Evolutionary conservation across 2,329 filamentous ascomycete genomes (phyloP).

Genomic region (Pyricularia grisea): DNA sequence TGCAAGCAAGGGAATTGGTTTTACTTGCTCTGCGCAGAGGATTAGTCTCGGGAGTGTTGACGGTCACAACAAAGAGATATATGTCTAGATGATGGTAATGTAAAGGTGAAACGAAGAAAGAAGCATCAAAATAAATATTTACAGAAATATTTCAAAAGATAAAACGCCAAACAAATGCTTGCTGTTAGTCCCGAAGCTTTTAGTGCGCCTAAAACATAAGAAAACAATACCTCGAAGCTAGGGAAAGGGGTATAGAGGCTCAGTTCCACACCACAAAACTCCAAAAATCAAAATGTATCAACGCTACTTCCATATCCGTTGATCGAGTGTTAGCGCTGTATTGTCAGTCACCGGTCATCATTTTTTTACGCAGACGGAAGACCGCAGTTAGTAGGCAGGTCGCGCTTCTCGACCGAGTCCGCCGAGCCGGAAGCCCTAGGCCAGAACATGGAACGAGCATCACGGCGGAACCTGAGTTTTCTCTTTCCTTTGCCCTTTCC

Average conservation of each 20-base stretch:
- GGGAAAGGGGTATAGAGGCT: neutral
- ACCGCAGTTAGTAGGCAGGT: neutral
- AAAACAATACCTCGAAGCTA: neutral
- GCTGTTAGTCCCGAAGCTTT: neutral
- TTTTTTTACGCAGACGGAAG: neutral
- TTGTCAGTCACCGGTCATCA: neutral
- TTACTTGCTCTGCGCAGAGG: neutral
- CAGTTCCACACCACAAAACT: neutral
- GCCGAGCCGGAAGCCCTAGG: neutral
- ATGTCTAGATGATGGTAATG: neutral
- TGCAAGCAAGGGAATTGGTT: neutral
- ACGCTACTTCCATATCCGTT: neutral
- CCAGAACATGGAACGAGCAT: neutral
- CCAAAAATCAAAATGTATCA: neutral
- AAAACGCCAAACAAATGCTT: neutral
- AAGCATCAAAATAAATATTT: neutral
- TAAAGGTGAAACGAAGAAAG: neutral
- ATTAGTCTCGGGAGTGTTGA: neutral
- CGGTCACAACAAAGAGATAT: neutral
- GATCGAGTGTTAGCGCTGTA: neutral
- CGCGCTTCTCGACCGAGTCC: neutral
- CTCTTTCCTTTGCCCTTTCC: neutral
- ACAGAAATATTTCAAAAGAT: neutral
- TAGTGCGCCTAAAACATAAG: neutral
- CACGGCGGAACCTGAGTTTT: neutral